Percentiles rank a stretch among this genome's conserved stretches.
These are phyloP conservation scores for Juncus inflexus DNA, from an alignment of 176 grass and related monocot species.

Conservation along the genomic window DNA sequence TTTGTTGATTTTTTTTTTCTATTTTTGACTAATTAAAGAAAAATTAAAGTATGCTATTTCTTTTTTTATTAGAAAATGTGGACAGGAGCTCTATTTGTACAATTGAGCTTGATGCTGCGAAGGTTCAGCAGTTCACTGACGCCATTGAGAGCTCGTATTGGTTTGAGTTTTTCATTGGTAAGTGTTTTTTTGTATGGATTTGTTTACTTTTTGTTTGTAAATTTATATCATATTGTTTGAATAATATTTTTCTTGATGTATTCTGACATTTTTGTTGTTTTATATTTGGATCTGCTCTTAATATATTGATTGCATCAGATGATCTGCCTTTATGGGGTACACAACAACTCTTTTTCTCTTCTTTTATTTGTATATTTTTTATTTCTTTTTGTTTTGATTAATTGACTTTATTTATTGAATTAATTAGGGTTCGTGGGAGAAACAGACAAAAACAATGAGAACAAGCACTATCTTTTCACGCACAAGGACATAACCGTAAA, in stretches of 20 bases:
- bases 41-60: no score
- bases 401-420: slow-evolving; percentile 6
- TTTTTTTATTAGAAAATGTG: slow-evolving; percentile 56
- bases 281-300: slow-evolving; percentile 10
- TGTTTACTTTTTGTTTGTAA: slow-evolving; percentile 24
- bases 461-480: slow-evolving; percentile 89
- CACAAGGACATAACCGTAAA: slow-evolving; percentile 77
- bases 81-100: slow-evolving; percentile 74
- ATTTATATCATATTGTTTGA: slow-evolving; percentile 10
- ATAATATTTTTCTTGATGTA: slow-evolving; percentile 22
- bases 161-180: slow-evolving; percentile 99
- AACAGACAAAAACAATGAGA: slow-evolving; percentile 86
- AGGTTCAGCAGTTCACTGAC: slow-evolving; percentile 83
- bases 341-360: slow-evolving; percentile 18
- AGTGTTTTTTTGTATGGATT: not conserved
- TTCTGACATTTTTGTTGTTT: slow-evolving; percentile 32
- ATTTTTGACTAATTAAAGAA: not conserved
- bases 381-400: slow-evolving; percentile 31
- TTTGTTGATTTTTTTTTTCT: slow-evolving; percentile 31
- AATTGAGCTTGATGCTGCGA: slow-evolving; percentile 68
- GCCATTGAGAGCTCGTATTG: slow-evolving; percentile 92
- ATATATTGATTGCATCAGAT: slow-evolving; percentile 45
- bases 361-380: slow-evolving; percentile 23
- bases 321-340: slow-evolving; percentile 97
- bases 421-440: slow-evolving; percentile 87